Conservation (phyloP, 2,329 filamentous ascomycete species). For the Proliferodiscus dingleyae region DNA sequence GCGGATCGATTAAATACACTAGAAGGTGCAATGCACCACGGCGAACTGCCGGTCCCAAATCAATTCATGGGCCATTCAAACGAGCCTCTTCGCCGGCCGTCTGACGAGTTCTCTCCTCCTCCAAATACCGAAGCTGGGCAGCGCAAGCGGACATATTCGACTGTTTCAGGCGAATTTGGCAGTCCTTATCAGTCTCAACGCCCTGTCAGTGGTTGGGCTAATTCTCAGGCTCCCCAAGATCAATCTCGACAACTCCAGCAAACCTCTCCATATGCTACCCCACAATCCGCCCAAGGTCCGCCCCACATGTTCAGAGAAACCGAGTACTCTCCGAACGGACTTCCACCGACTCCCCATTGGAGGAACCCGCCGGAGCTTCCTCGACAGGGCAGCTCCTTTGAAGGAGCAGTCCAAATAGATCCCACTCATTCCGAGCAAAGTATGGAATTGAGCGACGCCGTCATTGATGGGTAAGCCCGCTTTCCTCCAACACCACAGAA, state of each 20-base stretch:
- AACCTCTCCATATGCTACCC: conserved; percentile 9
- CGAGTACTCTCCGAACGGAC: conserved; percentile 29
- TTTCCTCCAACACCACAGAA: background rate
- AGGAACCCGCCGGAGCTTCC: conserved; percentile 27
- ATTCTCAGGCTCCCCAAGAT: conserved; percentile 16
- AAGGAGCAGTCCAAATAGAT: conserved; percentile 24
- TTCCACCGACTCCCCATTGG: conserved; percentile 28
- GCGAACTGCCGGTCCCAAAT: conserved; percentile 36
- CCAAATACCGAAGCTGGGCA: conserved; percentile 36
- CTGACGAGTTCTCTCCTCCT: conserved; percentile 50
- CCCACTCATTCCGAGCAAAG: conserved; percentile 23
- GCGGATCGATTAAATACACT: conserved; percentile 79
- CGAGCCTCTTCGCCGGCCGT: conserved; percentile 34
- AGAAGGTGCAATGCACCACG: conserved; percentile 67
- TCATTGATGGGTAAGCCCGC: conserved; percentile 36
- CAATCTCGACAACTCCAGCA: conserved; percentile 17
- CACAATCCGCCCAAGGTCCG: conserved; percentile 14
- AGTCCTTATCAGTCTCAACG: conserved; percentile 35
- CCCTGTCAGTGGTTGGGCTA: conserved; percentile 19
- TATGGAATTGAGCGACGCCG: conserved; percentile 41
- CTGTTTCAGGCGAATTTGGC: conserved; percentile 41
- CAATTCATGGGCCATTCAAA: conserved; percentile 37
- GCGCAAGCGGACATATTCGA: conserved; percentile 44
- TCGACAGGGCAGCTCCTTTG: conserved; percentile 25
- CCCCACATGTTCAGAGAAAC: conserved; percentile 22